Conservation (phyloP, 2,329 filamentous ascomycete species). For the Chaetomium globosum region DNA sequence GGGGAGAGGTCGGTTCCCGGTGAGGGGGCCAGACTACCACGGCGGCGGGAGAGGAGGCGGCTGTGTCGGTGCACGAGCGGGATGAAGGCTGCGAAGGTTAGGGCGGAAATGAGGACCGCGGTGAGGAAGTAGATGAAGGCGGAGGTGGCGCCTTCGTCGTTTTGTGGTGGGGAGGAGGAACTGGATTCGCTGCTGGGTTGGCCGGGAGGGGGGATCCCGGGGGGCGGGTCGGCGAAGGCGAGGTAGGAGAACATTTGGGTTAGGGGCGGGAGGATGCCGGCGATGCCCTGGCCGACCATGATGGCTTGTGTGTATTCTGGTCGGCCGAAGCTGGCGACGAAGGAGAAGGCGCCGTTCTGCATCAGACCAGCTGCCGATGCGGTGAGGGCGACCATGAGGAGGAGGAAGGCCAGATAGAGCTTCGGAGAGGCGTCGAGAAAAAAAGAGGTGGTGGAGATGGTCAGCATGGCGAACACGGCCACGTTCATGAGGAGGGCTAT, state of each 20-base stretch:
- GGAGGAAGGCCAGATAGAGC: conserved; percentile 77
- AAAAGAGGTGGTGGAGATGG: conserved; percentile 76
- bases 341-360: conserved; percentile 94
- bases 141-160: conserved; percentile 56
- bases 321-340: conserved; percentile 80
- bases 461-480: conserved; percentile 74
- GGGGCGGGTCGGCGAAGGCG: conserved; percentile 51
- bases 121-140: conserved; percentile 92
- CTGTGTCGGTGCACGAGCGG: conserved; percentile 68
- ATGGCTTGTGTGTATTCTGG: conserved; percentile 93
- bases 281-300: conserved; percentile 91
- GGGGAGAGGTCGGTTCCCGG: not conserved
- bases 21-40: not conserved
- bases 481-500: conserved; percentile 75
- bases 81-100: conserved; percentile 72
- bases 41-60: conserved; percentile 53
- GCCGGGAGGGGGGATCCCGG: conserved; percentile 9
- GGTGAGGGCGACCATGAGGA: conserved; percentile 78
- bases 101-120: conserved; percentile 72
- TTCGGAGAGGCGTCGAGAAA: conserved; percentile 64
- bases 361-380: conserved; percentile 81
- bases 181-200: conserved; percentile 1
- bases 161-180: conserved; percentile 34
- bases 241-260: conserved; percentile 86
- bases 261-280: conserved; percentile 84